Evolutionary conservation across 2,329 filamentous ascomycete genomes (phyloP).

Genomic region (Pezizomycotina sp.): DNA sequence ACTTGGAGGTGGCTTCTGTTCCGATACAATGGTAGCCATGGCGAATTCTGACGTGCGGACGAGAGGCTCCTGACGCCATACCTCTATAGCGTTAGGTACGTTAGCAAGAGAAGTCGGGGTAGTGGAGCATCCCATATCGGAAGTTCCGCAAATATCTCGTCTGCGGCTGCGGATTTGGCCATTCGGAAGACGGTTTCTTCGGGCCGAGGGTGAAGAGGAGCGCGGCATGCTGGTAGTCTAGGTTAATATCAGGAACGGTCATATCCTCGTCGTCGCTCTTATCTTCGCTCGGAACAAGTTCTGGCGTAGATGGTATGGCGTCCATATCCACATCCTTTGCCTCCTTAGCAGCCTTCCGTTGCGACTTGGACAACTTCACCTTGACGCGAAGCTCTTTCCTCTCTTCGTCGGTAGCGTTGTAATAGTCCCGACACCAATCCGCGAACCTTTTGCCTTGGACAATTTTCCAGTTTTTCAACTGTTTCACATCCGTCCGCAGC

Average conservation of each 20-base stretch:
- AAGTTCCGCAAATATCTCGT: constrained; percentile 62
- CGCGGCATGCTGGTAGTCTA: constrained; percentile 40
- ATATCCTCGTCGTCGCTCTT: constrained; percentile 27
- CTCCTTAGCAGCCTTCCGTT: constrained; percentile 24
- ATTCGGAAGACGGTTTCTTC: constrained; percentile 70
- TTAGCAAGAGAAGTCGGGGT: too few relatives aligned
- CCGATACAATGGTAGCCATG: constrained; percentile 39
- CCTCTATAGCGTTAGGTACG: too few relatives aligned
- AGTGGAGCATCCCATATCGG: constrained; percentile 60
- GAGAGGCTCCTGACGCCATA: background rate
- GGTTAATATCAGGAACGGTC: constrained; percentile 26
- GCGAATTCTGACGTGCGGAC: too few relatives aligned
- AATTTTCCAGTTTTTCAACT: constrained; percentile 88
- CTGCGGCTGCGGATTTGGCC: constrained; percentile 54
- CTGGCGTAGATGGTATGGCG: constrained; percentile 38
- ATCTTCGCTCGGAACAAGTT: constrained; percentile 47
- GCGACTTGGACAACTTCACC: constrained; percentile 35
- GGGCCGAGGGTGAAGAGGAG: constrained; percentile 66
- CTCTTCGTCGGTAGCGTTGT: constrained; percentile 46
- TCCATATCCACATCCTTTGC: constrained; percentile 25
- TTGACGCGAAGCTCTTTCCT: constrained; percentile 53
- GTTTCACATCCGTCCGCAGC: constrained; percentile 92
- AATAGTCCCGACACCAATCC: constrained; percentile 68
- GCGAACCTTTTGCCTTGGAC: constrained; percentile 65
- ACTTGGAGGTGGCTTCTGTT: constrained; percentile 45